Evolutionary conservation across 257 asterid species (phyloP).

Genomic region (Knoxia roxburghii): DNA sequence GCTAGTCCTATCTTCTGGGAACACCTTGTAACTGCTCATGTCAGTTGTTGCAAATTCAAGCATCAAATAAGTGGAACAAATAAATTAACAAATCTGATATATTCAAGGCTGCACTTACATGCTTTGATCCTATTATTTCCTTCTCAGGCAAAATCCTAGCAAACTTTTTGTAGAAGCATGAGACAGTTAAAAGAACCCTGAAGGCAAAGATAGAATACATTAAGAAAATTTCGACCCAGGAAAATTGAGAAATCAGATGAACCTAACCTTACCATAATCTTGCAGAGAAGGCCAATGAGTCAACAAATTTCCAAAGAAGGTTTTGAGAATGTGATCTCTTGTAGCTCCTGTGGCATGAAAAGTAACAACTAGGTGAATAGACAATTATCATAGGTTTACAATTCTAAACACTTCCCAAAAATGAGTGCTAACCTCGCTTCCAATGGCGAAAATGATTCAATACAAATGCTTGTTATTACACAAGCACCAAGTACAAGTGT

Average conservation of each 20-base stretch:
- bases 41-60: constrained; percentile 34
- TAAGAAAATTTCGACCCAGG: constrained; percentile 14
- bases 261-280: constrained; percentile 62
- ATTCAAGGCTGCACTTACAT: constrained; percentile 44
- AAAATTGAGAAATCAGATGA: not conserved
- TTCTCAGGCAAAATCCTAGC: constrained; percentile 54
- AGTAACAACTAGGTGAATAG: constrained; percentile 17
- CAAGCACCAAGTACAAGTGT: constrained; percentile 80
- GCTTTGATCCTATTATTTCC: constrained; percentile 75
- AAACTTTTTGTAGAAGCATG: constrained; percentile 61
- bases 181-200: constrained; percentile 72
- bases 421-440: constrained; percentile 54
- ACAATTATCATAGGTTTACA: not conserved
- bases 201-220: constrained; percentile 25
- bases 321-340: constrained; percentile 41
- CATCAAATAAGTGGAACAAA: not conserved
- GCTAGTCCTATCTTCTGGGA: constrained; percentile 85
- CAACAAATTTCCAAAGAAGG: constrained; percentile 57
- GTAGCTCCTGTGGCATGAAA: constrained; percentile 50
- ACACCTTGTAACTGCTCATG: constrained; percentile 50
- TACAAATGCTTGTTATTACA: constrained; percentile 50
- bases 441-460: constrained; percentile 80
- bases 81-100: not conserved
- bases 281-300: constrained; percentile 59
- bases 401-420: constrained; percentile 2